Base-by-base conservation (phyloP, 2,329 filamentous ascomycete species). In the Nemania diffusa region DNA sequence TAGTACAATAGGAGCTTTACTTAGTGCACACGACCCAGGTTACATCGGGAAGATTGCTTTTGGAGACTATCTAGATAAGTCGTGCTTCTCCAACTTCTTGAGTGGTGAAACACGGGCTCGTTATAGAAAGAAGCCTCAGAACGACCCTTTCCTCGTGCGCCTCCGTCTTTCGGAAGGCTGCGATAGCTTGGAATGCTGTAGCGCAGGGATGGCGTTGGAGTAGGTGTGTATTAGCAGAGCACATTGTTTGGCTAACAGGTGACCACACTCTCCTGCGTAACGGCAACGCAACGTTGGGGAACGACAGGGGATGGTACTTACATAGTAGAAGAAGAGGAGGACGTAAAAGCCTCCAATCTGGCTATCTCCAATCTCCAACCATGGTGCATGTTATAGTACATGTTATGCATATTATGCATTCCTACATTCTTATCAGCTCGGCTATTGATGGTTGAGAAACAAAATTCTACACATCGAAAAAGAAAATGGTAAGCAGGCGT, bases 191-290 rank as follows among this genome's bases (percentile, higher is more conserved):
- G 29, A 62, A 52, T 37, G 24, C 11, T n/a, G 20, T 15, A 13
- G 32, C 22, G 26, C 55, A 58, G 44, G 44, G 55, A 44, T 26
- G 26, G 20, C 34, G 13, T 44, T 51, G 48, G 59, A 60, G 60
- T 40, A n/a, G 20, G 15, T 37, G 8, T 3, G 27, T 22, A 20
- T 24, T 20, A n/a, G 22, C 22, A 58, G 52, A 64, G 46, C 37
- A 53, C 48, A 56, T 62, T 48, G 26, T 55, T 44, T 40, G 15
- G 44, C 29, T n/a, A 46, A 60, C 61, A 64, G 56, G 61, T 67
- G 60, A 64, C 61, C 29, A 20, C 42, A n/a, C 48, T 32, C 20
- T 59, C 42, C 48, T 67, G 59, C 50, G 55, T 22, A 64, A 51
- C 40, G 32, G 50, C 26, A 50, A 17, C 42, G 50, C 26, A 50